A percentile compares a stretch with the other conserved stretches of the same genome.
These are phyloP conservation scores for Scalesia atractyloides DNA, from an alignment of 129 eudicot species.

Conservation along the genomic window DNA sequence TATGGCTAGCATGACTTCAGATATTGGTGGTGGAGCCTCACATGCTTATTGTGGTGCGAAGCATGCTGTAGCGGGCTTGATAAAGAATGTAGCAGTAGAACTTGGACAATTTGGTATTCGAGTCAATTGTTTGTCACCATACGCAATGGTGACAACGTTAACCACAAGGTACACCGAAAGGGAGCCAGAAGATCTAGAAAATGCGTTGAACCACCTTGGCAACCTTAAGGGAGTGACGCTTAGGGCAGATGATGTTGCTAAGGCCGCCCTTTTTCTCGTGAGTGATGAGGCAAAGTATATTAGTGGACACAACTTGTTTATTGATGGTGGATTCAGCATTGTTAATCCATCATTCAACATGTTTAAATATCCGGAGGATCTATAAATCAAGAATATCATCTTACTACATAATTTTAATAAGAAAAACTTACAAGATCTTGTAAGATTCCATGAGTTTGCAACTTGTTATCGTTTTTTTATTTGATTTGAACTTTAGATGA, in stretches of 20 bases:
- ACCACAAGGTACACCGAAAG: background rate
- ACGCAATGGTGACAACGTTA: background rate
- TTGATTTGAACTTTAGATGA: too few species aligned
- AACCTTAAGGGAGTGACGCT: slow-evolving; percentile 21
- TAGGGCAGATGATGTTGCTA: slow-evolving; percentile 6
- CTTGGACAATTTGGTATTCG: slow-evolving; percentile 4
- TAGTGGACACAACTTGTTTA: background rate
- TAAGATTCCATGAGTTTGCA: too few species aligned
- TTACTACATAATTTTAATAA: too few species aligned
- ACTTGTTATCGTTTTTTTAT: too few species aligned
- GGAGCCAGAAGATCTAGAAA: too few species aligned
- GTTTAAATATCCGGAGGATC: too few species aligned
- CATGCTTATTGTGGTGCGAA: too few species aligned
- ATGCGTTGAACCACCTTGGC: background rate
- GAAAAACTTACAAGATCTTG: too few species aligned
- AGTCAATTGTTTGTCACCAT: slow-evolving; percentile 2
- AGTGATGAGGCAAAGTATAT: slow-evolving; percentile 13
- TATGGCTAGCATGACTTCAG: background rate
- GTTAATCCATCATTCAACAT: background rate
- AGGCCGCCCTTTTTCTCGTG: slow-evolving; percentile 1
- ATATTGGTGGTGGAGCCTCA: background rate
- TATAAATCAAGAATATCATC: too few species aligned
- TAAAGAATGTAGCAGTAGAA: too few species aligned
- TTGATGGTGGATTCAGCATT: background rate
- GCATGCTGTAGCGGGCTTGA: too few species aligned